Evolutionary conservation across 371 early-diverging fungal genomes (phyloP).

Genomic region (Haplosporangium sp.): DNA sequence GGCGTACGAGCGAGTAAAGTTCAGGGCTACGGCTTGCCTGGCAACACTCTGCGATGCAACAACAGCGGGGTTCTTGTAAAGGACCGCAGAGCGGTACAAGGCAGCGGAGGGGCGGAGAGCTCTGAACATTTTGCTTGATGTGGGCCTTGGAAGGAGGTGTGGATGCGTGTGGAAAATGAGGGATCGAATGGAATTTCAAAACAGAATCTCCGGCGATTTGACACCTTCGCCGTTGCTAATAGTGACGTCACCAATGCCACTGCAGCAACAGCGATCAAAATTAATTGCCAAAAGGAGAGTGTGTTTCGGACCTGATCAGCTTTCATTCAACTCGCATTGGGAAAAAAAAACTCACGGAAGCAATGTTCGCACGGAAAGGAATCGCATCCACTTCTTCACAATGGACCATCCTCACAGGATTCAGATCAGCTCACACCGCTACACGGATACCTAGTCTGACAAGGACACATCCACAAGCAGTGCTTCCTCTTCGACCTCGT

Average conservation of each 20-base stretch:
- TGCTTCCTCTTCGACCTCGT: conserved; percentile 6
- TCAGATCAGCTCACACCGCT: not conserved
- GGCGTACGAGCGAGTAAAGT: conserved; percentile 63
- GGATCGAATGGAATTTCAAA: conserved; percentile 1
- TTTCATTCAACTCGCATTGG: not conserved
- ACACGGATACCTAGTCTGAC: not conserved
- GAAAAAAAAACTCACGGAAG: not conserved
- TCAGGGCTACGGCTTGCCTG: conserved; percentile 31
- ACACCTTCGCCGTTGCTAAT: no score
- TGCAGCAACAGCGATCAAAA: no score
- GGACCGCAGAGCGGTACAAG: conserved; percentile 45
- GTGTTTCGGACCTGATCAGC: no score
- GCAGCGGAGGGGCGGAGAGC: conserved; percentile 32
- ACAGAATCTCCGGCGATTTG: conserved; percentile 1
- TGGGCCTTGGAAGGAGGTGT: conserved; percentile 45
- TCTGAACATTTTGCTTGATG: conserved; percentile 45
- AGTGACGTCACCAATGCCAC: no score
- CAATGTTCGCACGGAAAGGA: conserved; percentile 37
- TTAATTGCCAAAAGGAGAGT: no score
- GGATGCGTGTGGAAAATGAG: conserved; percentile 50
- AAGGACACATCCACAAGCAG: not conserved
- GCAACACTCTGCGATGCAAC: conserved; percentile 11
- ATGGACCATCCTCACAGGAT: not conserved
- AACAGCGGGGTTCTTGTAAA: conserved; percentile 16
- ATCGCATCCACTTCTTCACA: conserved; percentile 7